These are phyloP conservation scores for Dactylis glomerata DNA, from an alignment of 176 grass and related monocot genomes.

Conservation along the genomic window DNA sequence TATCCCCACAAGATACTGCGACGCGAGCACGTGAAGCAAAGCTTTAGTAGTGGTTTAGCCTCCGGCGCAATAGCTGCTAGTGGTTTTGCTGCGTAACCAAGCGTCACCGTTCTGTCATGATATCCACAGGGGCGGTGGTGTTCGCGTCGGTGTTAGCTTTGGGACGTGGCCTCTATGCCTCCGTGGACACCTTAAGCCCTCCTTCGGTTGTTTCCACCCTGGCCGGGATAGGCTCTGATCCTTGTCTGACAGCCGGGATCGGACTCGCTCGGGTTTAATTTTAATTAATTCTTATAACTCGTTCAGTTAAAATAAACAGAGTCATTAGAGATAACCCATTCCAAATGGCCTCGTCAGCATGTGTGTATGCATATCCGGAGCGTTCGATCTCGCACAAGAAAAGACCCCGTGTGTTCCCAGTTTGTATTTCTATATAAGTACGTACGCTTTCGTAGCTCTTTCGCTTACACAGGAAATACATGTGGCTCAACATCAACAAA, in stretches of 20 bases:
- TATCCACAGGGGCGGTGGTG: not conserved
- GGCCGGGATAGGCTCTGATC: no score
- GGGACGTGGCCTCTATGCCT: not conserved
- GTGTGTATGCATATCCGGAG: not conserved
- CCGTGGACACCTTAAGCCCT: not conserved
- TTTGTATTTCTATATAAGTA: not conserved
- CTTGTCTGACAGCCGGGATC: no score
- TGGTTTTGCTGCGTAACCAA: conserved; percentile 24
- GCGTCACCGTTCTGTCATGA: conserved; percentile 28
- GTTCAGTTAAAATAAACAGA: no score
- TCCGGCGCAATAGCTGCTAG: not conserved
- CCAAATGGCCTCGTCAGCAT: conserved; percentile 1
- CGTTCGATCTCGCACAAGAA: not conserved
- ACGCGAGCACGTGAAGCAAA: conserved; percentile 13
- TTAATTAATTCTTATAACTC: no score
- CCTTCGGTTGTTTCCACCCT: no score
- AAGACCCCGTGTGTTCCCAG: not conserved
- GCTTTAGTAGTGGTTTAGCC: not conserved
- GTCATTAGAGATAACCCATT: not conserved
- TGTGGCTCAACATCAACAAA: not conserved
- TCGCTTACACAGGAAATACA: not conserved
- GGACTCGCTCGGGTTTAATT: no score
- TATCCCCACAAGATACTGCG: not conserved
- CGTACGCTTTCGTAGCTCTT: not conserved
- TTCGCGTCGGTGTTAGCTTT: not conserved